Conservation (phyloP, 176 grass and related monocot species). For the Oryza officinalis region DNA sequence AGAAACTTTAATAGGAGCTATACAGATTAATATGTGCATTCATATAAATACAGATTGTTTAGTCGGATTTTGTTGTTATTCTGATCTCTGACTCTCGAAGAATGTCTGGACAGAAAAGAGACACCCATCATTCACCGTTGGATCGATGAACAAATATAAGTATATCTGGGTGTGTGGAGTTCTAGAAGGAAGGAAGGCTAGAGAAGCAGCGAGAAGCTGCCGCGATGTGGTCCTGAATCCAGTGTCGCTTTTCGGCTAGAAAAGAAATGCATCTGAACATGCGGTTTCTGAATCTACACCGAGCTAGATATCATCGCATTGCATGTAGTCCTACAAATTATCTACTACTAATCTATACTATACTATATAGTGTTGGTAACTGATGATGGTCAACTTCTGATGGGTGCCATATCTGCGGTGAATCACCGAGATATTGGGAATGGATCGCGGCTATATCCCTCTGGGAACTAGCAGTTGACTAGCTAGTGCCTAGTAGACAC, state of each 20-base stretch:
- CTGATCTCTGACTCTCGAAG: background rate
- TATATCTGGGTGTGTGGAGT: background rate
- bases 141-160: slow-evolving; percentile 14
- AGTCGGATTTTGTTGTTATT: background rate
- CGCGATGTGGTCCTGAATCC: slow-evolving; percentile 43
- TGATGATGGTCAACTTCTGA: slow-evolving; percentile 23
- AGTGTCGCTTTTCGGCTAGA: slow-evolving; percentile 8
- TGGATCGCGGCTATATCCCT: slow-evolving; percentile 1
- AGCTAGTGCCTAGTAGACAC: background rate
- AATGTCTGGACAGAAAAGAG: slow-evolving; percentile 43
- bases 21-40: no score
- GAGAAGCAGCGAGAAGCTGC: slow-evolving; percentile 41
- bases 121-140: slow-evolving; percentile 9
- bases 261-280: background rate
- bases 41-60: background rate
- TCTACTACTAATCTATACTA: background rate
- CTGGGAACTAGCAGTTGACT: background rate
- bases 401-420: slow-evolving; percentile 20
- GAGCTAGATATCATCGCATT: background rate
- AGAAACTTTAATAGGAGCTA: background rate
- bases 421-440: slow-evolving; percentile 12
- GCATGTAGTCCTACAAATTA: background rate
- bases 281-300: background rate
- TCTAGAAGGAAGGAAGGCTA: slow-evolving; percentile 2
- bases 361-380: background rate